Conservation (phyloP, 768 basidiomycete species). For the Amanita fuliginea region DNA sequence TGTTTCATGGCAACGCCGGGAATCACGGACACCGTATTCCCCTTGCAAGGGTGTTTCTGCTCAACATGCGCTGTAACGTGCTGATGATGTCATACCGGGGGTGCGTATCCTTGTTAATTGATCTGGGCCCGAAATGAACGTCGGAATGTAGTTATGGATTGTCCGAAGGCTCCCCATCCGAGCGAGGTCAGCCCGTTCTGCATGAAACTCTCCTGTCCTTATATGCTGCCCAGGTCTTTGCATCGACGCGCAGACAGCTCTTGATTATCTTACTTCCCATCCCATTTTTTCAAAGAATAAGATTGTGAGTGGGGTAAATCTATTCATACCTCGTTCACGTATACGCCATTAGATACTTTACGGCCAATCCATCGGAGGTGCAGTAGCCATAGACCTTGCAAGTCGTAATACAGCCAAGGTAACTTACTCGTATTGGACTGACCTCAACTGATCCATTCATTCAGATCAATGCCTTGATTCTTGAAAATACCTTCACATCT, state of each 20-base stretch:
- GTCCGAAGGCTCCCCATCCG: conserved; percentile 80
- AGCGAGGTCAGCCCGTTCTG: conserved; percentile 46
- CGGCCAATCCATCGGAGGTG: conserved; percentile 87
- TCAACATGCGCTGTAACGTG: conserved; percentile 84
- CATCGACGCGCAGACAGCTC: conserved; percentile 75
- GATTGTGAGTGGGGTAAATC: conserved; percentile 35
- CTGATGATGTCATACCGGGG: conserved; percentile 92
- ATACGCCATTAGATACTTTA: conserved; percentile 46
- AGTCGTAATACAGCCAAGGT: conserved; percentile 66
- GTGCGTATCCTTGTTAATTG: conserved; percentile 28
- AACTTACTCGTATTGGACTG: conserved; percentile 7
- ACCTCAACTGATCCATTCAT: neutral
- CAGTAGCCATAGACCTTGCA: conserved; percentile 83
- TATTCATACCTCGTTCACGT: neutral
- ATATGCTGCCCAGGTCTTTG: conserved; percentile 43
- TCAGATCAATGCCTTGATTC: conserved; percentile 67
- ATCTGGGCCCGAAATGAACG: conserved; percentile 1
- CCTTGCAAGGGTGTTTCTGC: conserved; percentile 71
- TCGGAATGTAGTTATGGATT: conserved; percentile 58
- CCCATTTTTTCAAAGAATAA: conserved; percentile 53
- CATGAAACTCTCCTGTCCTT: neutral
- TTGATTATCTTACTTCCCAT: conserved; percentile 63
- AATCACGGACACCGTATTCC: conserved; percentile 88
- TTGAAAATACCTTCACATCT: conserved; percentile 92
- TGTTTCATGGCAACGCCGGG: conserved; percentile 90